Evolutionary conservation across 1,284 basidiomycete genomes (phyloP).

Genomic region (Vanrija humicola): DNA sequence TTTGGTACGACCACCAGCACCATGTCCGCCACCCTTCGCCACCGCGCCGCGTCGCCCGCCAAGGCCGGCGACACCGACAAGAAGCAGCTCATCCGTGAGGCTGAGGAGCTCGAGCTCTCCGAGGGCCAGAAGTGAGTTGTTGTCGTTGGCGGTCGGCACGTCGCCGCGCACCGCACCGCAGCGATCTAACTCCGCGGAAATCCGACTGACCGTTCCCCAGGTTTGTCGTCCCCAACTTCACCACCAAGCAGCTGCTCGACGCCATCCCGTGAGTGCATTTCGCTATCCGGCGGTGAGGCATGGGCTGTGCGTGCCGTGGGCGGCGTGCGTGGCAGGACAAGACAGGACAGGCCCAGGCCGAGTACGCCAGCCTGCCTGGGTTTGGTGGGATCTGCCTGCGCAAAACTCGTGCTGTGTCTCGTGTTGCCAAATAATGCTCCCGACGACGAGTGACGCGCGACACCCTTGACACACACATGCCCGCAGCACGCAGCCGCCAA

Average conservation of each 20-base stretch:
- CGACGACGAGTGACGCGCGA: too few relatives aligned
- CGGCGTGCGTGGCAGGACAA: too few relatives aligned
- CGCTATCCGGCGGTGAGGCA: not conserved
- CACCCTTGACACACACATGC: too few relatives aligned
- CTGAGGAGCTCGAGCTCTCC: slow-evolving; percentile 42
- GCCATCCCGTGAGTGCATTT: slow-evolving; percentile 68
- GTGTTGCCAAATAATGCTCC: too few relatives aligned
- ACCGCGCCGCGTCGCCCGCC: slow-evolving; percentile 31
- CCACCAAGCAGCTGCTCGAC: slow-evolving; percentile 60
- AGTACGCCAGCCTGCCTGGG: too few relatives aligned
- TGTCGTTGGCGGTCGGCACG: too few relatives aligned
- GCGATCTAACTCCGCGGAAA: not conserved
- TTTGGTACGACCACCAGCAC: slow-evolving; percentile 1
- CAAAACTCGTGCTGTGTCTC: too few relatives aligned
- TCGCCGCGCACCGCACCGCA: not conserved
- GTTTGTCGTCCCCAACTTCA: slow-evolving; percentile 48
- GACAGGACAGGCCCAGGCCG: too few relatives aligned
- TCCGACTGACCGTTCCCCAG: slow-evolving; percentile 11
- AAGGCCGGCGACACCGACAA: slow-evolving; percentile 38
- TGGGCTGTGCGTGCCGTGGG: too few relatives aligned
- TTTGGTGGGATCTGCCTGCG: too few relatives aligned
- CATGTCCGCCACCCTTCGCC: slow-evolving; percentile 42
- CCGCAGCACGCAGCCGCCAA: too few relatives aligned
- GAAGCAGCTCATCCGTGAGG: slow-evolving; percentile 39
- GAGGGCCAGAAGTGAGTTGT: slow-evolving; percentile 43